Conservation (phyloP, 768 basidiomycete species). For the Lactarius trivialis region DNA sequence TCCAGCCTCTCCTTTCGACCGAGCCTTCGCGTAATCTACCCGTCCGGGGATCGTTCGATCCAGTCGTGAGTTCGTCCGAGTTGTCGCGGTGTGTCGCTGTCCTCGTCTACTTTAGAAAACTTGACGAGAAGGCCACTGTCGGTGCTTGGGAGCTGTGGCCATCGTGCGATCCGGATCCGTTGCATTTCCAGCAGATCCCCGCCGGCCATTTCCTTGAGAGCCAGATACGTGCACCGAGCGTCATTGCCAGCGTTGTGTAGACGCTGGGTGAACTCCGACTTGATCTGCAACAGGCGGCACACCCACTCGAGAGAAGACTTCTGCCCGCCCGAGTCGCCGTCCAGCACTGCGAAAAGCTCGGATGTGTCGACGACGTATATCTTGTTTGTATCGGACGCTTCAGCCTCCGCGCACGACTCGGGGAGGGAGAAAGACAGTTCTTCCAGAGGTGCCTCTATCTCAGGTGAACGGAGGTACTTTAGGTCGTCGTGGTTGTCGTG, state of each 20-base stretch:
- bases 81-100: constrained; percentile 28
- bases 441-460: constrained; percentile 47
- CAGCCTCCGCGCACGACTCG: constrained; percentile 30
- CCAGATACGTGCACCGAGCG: constrained; percentile 71
- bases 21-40: constrained; percentile 17
- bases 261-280: constrained; percentile 32
- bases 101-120: constrained; percentile 55
- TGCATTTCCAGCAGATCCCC: constrained; percentile 71
- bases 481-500: constrained; percentile 76
- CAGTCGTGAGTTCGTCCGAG: constrained; percentile 19
- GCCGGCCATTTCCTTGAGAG: constrained; percentile 62
- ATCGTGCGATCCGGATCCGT: constrained; percentile 67
- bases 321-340: constrained; percentile 50
- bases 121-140: constrained; percentile 42
- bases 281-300: constrained; percentile 56
- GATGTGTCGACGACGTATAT: constrained; percentile 67
- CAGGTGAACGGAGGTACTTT: constrained; percentile 56
- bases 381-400: constrained; percentile 40
- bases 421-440: constrained; percentile 52
- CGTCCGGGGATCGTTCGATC: constrained; percentile 21
- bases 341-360: constrained; percentile 67
- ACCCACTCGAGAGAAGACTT: constrained; percentile 52
- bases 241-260: constrained; percentile 88
- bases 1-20: constrained; percentile 4
- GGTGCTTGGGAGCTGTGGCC: constrained; percentile 51